phyloP scores from a whole-genome alignment of 148 eudicot species.

The Persicaria tinctoria region DNA sequence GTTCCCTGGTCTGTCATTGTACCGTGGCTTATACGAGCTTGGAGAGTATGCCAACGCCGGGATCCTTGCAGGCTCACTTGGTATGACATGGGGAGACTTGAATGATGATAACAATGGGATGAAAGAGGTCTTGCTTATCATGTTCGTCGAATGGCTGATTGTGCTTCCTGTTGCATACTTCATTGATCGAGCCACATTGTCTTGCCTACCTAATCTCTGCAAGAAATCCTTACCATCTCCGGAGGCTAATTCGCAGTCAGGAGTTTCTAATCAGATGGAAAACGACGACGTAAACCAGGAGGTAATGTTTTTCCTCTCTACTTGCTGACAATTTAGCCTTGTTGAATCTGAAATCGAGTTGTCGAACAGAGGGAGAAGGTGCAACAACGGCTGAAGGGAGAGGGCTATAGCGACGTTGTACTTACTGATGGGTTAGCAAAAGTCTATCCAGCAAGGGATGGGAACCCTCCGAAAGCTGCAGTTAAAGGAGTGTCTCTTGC shows the following conservation, averaged over 20 bases:
- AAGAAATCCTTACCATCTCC: slow-evolving; percentile 38
- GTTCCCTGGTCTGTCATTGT: slow-evolving; percentile 78
- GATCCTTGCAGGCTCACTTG: slow-evolving; percentile 44
- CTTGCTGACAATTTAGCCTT: neutral
- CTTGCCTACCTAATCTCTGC: slow-evolving; percentile 39
- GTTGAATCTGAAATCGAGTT: neutral
- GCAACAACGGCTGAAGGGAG: slow-evolving; percentile 48
- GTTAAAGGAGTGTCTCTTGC: slow-evolving; percentile 84
- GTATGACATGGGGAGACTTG: slow-evolving; percentile 76
- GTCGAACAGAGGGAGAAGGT: slow-evolving; percentile 61
- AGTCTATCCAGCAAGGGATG: slow-evolving; percentile 75
- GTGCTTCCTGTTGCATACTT: slow-evolving; percentile 60
- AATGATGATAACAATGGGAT: slow-evolving; percentile 30
- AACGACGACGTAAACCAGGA: slow-evolving; percentile 80
- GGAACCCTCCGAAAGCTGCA: slow-evolving; percentile 78
- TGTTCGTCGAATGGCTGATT: slow-evolving; percentile 63
- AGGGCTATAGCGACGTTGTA: slow-evolving; percentile 40
- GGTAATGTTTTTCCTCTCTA: slow-evolving; percentile 28
- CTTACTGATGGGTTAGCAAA: slow-evolving; percentile 57
- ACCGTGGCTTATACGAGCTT: slow-evolving; percentile 65
- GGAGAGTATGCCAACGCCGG: slow-evolving; percentile 52
- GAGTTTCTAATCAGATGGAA: slow-evolving; percentile 62
- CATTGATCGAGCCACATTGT: slow-evolving; percentile 51
- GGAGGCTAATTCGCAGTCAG: slow-evolving; percentile 44
- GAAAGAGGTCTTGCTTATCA: slow-evolving; percentile 36